A percentile compares a stretch with the other conserved stretches of the same genome.
Conservation (phyloP, 257 asterid species). For the Solanum corneliomulleri region DNA sequence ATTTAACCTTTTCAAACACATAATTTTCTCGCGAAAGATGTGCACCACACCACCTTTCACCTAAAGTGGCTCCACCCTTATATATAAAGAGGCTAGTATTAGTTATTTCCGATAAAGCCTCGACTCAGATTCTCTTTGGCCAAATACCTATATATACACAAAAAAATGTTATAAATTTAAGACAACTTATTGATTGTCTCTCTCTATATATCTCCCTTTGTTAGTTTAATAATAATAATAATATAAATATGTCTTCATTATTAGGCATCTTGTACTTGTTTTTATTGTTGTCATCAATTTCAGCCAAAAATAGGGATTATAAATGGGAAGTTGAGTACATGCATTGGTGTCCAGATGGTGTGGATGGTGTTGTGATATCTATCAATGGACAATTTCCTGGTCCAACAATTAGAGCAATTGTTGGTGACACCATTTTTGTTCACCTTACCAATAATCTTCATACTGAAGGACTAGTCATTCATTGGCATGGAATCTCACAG, state of each 20-base stretch:
- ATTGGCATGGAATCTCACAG: constrained; percentile 91
- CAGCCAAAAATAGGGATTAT: constrained; percentile 26
- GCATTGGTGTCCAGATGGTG: constrained; percentile 69
- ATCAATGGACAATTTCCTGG: constrained; percentile 81
- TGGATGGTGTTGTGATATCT: constrained; percentile 39
- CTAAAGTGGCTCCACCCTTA: too few relatives aligned
- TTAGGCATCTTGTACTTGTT: neutral
- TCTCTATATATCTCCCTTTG: neutral
- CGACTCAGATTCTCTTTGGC: neutral
- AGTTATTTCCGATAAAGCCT: neutral
- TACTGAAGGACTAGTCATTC: constrained; percentile 73
- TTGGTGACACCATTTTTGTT: constrained; percentile 50
- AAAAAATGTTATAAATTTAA: neutral
- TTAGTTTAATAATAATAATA: neutral
- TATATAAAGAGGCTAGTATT: neutral
- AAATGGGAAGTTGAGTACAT: constrained; percentile 57
- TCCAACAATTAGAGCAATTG: constrained; percentile 62
- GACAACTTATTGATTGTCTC: neutral
- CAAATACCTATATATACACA: neutral
- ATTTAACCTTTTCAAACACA: too few relatives aligned
- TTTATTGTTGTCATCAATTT: neutral
- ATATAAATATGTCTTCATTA: neutral
- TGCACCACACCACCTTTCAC: too few relatives aligned
- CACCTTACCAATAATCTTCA: constrained; percentile 55
- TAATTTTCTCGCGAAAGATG: too few relatives aligned